Base-by-base conservation (phyloP, 2,329 filamentous ascomycete species). In the Botrytis squamosa region DNA sequence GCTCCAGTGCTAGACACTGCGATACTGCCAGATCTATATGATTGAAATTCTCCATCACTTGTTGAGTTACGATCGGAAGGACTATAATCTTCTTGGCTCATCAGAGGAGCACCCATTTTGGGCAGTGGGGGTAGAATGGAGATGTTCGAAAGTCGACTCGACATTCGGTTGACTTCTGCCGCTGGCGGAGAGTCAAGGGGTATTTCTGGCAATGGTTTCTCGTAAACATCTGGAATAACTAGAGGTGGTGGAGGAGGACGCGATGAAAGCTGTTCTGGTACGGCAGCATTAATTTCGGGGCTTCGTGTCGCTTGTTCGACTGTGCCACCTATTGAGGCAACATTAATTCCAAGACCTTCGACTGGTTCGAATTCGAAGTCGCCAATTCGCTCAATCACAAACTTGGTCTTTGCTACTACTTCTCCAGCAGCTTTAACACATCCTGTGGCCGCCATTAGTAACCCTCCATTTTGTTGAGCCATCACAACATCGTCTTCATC, bases 391-490 rank as follows among this genome's bases (percentile, higher is more conserved):
- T 97, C 94, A 74, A 99, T 92, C 63, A 97, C 90, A 81, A 89
- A 87, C 79, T 94, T 94, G 18, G 95, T 92, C 83, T 95, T 95
- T 10, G 92, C 91, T 33, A 97, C 92, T 82, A 95, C 98, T 78
- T 97, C 94, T 59, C 95, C 95, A 63, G 95, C 94, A 36, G 93
- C 92, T 77, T 94, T 91, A 40, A 99, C 95, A 80, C 95, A 98
- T 74, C 89, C 90, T 10, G 94, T 97, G 14, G 94, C 94, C 33
- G 94, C 93, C 75, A 88, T 86, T 46, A 96, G 88, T 59, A 97
- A 86, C 42, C 90, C 87, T 76, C 89, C 90, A 77, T 93, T 94
- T 79, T 95, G 91, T 75, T 94, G 90, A 1, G 92, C 92, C 78
- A 97, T 92, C 49, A 97, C 86, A 74, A 95, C 90, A 75, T 94